Conservation (phyloP, 306 rosid genomes). For the Pyrus pyrifolia region DNA sequence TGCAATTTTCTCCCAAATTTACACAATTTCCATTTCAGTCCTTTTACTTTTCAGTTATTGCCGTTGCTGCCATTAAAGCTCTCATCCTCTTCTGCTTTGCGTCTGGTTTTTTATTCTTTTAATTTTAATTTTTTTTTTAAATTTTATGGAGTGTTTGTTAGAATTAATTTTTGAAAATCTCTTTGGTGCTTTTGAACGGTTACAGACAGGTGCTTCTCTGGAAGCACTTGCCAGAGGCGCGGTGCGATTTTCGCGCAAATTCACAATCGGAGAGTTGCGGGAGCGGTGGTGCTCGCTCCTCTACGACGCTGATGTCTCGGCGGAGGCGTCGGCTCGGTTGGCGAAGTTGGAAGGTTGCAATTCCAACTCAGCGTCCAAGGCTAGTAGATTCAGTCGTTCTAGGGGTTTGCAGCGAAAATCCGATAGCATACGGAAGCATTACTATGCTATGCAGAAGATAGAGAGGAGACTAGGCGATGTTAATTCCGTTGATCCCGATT, state of each 20-base stretch:
- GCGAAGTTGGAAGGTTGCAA: conserved; percentile 38
- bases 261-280: conserved; percentile 41
- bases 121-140: too few relatives aligned
- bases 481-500: conserved; percentile 13
- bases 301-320: conserved; percentile 45
- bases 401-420: conserved; percentile 31
- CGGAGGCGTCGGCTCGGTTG: conserved; percentile 47
- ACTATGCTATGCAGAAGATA: conserved; percentile 38
- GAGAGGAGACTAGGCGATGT: conserved; percentile 34
- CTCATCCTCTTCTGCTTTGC: not conserved
- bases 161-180: not conserved
- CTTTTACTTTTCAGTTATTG: not conserved
- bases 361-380: conserved; percentile 11
- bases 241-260: conserved; percentile 62
- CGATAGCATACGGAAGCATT: conserved; percentile 41
- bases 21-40: not conserved
- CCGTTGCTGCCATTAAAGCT: not conserved
- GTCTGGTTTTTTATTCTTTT: not conserved
- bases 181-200: not conserved
- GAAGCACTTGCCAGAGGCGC: conserved; percentile 92
- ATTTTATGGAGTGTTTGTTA: not conserved
- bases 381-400: conserved; percentile 13
- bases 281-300: conserved; percentile 72
- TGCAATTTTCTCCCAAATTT: conserved; percentile 2
- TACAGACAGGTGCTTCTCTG: conserved; percentile 68